Conservation (phyloP, 495 filamentous ascomycete genomes). For the Tirmania nivea region DNA sequence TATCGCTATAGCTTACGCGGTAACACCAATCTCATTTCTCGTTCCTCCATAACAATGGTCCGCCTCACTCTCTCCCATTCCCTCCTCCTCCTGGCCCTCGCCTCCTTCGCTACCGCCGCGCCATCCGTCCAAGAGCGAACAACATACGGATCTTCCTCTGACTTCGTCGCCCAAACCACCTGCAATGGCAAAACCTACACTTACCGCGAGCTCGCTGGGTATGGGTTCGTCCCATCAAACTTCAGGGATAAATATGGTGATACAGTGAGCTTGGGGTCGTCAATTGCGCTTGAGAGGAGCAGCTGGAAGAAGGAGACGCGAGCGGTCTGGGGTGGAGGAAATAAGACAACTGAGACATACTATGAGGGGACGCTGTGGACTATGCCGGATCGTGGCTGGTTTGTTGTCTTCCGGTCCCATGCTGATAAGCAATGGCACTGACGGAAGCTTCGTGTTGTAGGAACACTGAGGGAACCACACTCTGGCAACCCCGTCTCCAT, state of each 20-base stretch:
- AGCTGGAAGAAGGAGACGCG: slow-evolving; percentile 27
- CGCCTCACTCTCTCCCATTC: too few species aligned
- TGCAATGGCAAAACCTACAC: slow-evolving; percentile 44
- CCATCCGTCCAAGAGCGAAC: too few species aligned
- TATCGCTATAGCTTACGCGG: too few species aligned
- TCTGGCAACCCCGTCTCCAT: slow-evolving; percentile 54
- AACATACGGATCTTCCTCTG: too few species aligned
- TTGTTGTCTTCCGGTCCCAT: too few species aligned
- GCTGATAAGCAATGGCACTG: slow-evolving; percentile 10
- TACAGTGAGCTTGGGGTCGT: slow-evolving; percentile 47
- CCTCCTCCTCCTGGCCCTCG: too few species aligned
- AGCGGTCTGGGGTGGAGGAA: slow-evolving; percentile 3
- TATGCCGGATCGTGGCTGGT: slow-evolving; percentile 52
- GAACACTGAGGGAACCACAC: slow-evolving; percentile 55
- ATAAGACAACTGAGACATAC: slow-evolving; percentile 27
- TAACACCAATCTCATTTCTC: too few species aligned
- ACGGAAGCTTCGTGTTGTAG: neutral
- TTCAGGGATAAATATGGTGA: slow-evolving; percentile 48
- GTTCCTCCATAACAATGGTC: too few species aligned
- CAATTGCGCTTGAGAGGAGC: slow-evolving; percentile 38
- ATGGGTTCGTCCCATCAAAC: slow-evolving; percentile 33
- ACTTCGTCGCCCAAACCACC: slow-evolving; percentile 18
- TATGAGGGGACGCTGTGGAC: slow-evolving; percentile 45
- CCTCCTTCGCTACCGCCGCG: too few species aligned
- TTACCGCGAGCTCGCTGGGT: slow-evolving; percentile 51